phyloP scores from a whole-genome alignment of 352 stramenopile genomes.

The Pythium periplocum region DNA sequence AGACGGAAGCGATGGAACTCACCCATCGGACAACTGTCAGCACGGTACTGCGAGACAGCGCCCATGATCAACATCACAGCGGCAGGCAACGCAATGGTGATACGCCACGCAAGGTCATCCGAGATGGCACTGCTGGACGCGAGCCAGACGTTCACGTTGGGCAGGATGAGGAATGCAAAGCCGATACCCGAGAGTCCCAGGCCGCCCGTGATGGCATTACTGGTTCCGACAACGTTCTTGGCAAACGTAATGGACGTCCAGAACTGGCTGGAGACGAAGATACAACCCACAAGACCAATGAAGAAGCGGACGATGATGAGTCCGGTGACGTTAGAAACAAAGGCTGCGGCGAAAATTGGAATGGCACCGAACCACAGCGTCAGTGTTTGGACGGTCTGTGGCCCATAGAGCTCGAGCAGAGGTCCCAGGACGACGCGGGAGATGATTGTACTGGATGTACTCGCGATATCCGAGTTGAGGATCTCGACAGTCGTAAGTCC shows the following conservation, averaged over 20 bases:
- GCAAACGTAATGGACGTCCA: constrained; percentile 95
- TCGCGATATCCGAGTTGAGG: constrained; percentile 90
- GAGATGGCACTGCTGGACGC: constrained; percentile 43
- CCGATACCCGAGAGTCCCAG: constrained; percentile 92
- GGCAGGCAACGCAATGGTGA: constrained; percentile 89
- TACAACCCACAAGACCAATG: constrained; percentile 91
- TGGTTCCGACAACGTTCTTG: constrained; percentile 90
- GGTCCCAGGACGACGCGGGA: constrained; percentile 90
- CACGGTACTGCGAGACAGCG: constrained; percentile 61
- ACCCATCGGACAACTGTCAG: constrained; percentile 90
- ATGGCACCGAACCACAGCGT: constrained; percentile 85
- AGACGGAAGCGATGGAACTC: constrained; percentile 87
- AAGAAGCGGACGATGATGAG: constrained; percentile 92
- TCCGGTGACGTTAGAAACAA: constrained; percentile 70
- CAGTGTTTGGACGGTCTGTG: constrained; percentile 73
- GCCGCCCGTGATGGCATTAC: constrained; percentile 90
- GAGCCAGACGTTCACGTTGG: constrained; percentile 84
- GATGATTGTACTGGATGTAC: constrained; percentile 89
- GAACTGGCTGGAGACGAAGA: constrained; percentile 94
- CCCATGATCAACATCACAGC: constrained; percentile 78
- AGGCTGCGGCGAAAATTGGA: constrained; percentile 78
- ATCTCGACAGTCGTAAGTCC: constrained; percentile 84
- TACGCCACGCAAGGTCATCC: constrained; percentile 86
- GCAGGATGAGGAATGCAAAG: constrained; percentile 86
- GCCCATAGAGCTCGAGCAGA: constrained; percentile 91